Base-by-base conservation (phyloP, 805 yeast species). In the Zygosaccharomyces pseudorouxii region DNA sequence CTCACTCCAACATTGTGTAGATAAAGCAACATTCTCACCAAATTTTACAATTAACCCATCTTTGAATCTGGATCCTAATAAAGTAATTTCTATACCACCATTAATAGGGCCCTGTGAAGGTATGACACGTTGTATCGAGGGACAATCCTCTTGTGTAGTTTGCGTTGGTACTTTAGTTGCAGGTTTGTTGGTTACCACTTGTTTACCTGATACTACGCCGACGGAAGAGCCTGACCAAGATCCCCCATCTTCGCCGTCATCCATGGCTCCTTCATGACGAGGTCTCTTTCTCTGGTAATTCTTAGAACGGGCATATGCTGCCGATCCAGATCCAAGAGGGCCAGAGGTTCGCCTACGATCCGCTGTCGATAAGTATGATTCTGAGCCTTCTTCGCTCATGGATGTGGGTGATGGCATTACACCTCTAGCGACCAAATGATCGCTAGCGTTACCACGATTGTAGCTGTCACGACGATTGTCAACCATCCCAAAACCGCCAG, bases 1-100 rank as follows among this genome's bases (percentile, higher is more conserved):
- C 35, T 86, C 93, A 41, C 95, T 87, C 99, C 99, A 93, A 68
- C 96, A 90, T 61, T 89, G 96, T 0, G 97, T 89, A 3, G 93
- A 85, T 28, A 86, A 67, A 0, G 93, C 89, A 50, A 76, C 71
- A 62, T 81, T 82, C 10, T 84, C 81, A 29, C 99, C 99, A 69
- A 93, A 93, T 67, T 84, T 84, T 12, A 92, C 96, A 20, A 74
- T 72, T 49, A 92, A 71, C 0, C 95, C 96, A 14, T 85, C 86
- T 46, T 83, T 81, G 74, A 93, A 93, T 50, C 89, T 86, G 42
- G 82, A 77, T 2, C 99, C 99, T 38, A 93, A 72, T 43, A 93
- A 71, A 0, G 99, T 93, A 6, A 93, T 87, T 65, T 93, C 99
- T 38, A 90, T 84, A 14, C 99, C 99, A 55, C 99, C 99, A 54